A percentile compares a stretch with the other conserved stretches of the same genome.
These are phyloP conservation scores for Serendipita sp. DNA, from an alignment of 768 basidiomycete species.

Conservation along the genomic window DNA sequence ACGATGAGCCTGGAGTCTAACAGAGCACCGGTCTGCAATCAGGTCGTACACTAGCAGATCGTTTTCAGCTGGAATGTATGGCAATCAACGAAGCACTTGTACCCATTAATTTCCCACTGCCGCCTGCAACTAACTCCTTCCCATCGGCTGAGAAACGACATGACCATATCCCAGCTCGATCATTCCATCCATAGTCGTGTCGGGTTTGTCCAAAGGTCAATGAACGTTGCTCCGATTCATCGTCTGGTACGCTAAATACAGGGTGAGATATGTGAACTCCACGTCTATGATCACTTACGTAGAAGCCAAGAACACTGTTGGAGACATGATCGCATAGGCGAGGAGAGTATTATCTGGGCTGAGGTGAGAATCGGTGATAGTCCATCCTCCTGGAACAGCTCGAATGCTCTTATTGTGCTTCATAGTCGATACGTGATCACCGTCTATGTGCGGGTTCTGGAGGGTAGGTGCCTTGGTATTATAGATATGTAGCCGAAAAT, in stretches of 20 bases:
- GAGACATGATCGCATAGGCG: neutral
- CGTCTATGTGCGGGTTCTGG: slow-evolving; percentile 12
- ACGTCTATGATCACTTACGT: slow-evolving; percentile 2
- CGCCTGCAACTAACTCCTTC: slow-evolving; percentile 88
- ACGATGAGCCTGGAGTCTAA: slow-evolving; percentile 72
- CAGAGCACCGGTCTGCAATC: slow-evolving; percentile 54
- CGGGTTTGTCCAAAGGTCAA: slow-evolving; percentile 17
- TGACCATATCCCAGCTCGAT: slow-evolving; percentile 70
- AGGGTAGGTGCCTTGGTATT: slow-evolving; percentile 41
- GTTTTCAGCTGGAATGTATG: neutral
- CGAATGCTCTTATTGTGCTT: slow-evolving; percentile 48
- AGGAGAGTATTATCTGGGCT: slow-evolving; percentile 50
- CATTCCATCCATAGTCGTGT: slow-evolving; percentile 22
- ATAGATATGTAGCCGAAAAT: slow-evolving; percentile 82
- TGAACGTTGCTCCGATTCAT: slow-evolving; percentile 40
- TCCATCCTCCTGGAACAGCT: slow-evolving; percentile 71
- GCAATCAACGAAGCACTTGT: neutral
- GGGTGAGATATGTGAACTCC: slow-evolving; percentile 25
- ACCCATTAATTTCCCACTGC: slow-evolving; percentile 42
- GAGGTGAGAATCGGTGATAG: slow-evolving; percentile 86
- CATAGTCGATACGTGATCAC: slow-evolving; percentile 34
- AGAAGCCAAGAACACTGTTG: slow-evolving; percentile 4
- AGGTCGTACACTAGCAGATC: slow-evolving; percentile 71
- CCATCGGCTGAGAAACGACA: slow-evolving; percentile 95
- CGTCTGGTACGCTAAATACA: slow-evolving; percentile 58